These are phyloP conservation scores for Centaurea solstitialis DNA, from an alignment of 129 eudicot genomes.

Conservation along the genomic window DNA sequence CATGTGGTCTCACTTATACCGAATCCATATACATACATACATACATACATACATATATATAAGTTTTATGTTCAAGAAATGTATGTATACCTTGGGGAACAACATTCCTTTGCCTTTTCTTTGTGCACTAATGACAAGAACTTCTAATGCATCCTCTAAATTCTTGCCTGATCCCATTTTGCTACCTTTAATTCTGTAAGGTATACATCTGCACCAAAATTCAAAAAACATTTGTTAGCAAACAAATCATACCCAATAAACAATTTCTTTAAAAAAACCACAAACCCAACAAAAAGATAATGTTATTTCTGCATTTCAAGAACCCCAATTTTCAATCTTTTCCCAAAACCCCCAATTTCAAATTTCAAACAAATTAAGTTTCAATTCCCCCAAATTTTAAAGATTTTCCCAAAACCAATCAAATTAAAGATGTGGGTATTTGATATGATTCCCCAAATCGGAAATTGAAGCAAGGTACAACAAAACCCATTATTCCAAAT, in stretches of 20 bases:
- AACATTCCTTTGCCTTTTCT: constrained; percentile 87
- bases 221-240: constrained; percentile 8
- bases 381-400: neutral
- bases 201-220: constrained; percentile 67
- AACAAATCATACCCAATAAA: neutral
- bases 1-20: too few relatives aligned
- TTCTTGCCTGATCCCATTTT: constrained; percentile 25
- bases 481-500: neutral
- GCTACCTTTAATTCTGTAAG: constrained; percentile 51
- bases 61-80: too few relatives aligned
- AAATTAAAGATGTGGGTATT: neutral
- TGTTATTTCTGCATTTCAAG: neutral
- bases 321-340: neutral
- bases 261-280: neutral
- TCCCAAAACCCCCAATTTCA: neutral
- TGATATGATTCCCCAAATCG: neutral
- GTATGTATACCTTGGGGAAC: constrained; percentile 68
- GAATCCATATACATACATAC: too few relatives aligned
- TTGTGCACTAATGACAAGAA: constrained; percentile 70
- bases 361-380: neutral
- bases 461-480: neutral
- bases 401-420: neutral
- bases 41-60: too few relatives aligned
- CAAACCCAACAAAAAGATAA: neutral
- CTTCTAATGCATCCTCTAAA: constrained; percentile 59